Conservation (phyloP, 495 filamentous ascomycete species). For the Tuber indicum region DNA sequence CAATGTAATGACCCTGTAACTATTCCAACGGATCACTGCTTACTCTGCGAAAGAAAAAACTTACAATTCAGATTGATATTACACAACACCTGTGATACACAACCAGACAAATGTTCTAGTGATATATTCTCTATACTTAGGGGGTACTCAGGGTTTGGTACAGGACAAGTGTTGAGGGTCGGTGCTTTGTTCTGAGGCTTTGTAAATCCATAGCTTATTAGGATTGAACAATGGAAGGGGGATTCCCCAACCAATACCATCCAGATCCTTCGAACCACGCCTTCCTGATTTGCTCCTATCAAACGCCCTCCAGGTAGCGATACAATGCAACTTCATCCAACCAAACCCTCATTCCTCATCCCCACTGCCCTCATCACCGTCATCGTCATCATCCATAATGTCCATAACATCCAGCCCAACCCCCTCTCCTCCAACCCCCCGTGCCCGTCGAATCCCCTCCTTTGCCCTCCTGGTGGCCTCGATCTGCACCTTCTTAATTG, state of each 20-base stretch:
- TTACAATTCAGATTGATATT: neutral
- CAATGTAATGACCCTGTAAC: neutral
- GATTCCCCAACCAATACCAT: no score
- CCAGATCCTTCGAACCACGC: no score
- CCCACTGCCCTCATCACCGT: conserved; percentile 42
- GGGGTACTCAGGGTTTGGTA: no score
- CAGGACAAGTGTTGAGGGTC: no score
- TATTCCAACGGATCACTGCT: neutral
- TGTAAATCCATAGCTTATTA: no score
- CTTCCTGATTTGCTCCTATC: no score
- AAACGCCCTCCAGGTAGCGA: neutral
- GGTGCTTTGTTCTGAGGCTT: no score
- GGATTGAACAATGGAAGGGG: no score
- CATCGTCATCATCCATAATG: conserved; percentile 49
- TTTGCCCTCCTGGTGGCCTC: conserved; percentile 73
- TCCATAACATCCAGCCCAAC: conserved; percentile 45
- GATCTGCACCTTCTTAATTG: conserved; percentile 85
- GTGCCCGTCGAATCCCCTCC: conserved; percentile 57
- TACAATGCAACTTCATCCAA: neutral
- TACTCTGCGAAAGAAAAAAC: neutral
- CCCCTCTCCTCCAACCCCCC: conserved; percentile 45
- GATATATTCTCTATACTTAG: no score
- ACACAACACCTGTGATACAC: neutral
- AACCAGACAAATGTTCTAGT: neutral
- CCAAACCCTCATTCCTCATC: neutral